Evolutionary conservation across 176 grass and related monocot species (phyloP).

Genomic region (Musa schizocarpa): DNA sequence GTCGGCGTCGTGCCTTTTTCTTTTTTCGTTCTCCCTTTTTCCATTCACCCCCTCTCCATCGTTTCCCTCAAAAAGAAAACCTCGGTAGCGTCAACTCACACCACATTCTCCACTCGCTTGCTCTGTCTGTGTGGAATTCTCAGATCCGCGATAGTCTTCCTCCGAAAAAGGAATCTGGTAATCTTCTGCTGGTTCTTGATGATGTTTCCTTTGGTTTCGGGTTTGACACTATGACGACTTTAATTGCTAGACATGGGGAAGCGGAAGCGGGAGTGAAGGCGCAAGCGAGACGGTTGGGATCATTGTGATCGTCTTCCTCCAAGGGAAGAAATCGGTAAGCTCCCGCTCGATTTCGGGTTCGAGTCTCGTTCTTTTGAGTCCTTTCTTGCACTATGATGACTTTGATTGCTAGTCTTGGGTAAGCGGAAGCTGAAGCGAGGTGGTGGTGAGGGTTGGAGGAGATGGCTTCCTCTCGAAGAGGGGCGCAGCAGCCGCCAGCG

Average conservation of each 20-base stretch:
- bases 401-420: neutral
- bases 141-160: neutral
- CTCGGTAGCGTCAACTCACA: no score
- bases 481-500: slow-evolving; percentile 22
- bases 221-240: neutral
- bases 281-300: neutral
- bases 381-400: neutral
- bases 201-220: neutral
- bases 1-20: neutral
- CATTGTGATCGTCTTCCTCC: no score
- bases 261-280: no score
- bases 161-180: neutral
- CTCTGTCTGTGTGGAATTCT: neutral
- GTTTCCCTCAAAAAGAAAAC: no score
- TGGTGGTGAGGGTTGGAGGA: neutral
- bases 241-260: neutral
- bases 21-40: neutral
- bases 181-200: neutral
- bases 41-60: neutral
- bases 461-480: slow-evolving; percentile 23
- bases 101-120: neutral
- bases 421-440: neutral
- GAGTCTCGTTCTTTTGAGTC: no score
- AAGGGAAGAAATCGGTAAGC: no score
- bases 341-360: no score